Percentiles rank a stretch among this genome's conserved stretches.
These are phyloP conservation scores for Ceratorhiza oryzae-sativae DNA, from an alignment of 1,284 basidiomycete species.

Conservation along the genomic window DNA sequence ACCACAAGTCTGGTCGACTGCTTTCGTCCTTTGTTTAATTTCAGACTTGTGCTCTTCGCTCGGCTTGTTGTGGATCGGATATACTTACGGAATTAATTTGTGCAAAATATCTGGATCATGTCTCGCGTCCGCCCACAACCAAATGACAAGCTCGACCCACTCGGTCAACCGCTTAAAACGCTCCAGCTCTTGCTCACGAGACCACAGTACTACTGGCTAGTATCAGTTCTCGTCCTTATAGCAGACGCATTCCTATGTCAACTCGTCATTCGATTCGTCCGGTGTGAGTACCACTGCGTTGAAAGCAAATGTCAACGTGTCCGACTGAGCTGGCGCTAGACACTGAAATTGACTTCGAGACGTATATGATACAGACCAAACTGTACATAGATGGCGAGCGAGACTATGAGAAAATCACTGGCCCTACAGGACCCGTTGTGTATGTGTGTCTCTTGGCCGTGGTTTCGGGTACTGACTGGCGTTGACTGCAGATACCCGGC, in stretches of 20 bases:
- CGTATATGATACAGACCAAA: constrained; percentile 88
- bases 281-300: constrained; percentile 65
- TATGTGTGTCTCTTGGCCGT: constrained; percentile 54
- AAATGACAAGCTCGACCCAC: constrained; percentile 26
- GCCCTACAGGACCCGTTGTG: constrained; percentile 95
- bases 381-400: constrained; percentile 83
- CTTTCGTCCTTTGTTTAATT: neutral
- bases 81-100: neutral
- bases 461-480: neutral
- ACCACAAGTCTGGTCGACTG: neutral
- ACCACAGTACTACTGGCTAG: constrained; percentile 67
- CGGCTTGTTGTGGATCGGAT: neutral
- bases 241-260: constrained; percentile 78
- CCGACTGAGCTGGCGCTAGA: constrained; percentile 58
- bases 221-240: constrained; percentile 68
- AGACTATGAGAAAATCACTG: constrained; percentile 84
- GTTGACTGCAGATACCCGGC: constrained; percentile 83
- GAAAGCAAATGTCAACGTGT: constrained; percentile 33
- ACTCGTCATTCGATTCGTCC: constrained; percentile 77
- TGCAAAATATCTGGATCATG: neutral
- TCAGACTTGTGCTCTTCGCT: neutral
- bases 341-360: constrained; percentile 99
- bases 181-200: constrained; percentile 60
- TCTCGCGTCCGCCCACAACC: constrained; percentile 8
- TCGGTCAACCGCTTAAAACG: constrained; percentile 11